Base-by-base conservation (phyloP, 164 flowering plant species). In the Litsea cubeba region DNA sequence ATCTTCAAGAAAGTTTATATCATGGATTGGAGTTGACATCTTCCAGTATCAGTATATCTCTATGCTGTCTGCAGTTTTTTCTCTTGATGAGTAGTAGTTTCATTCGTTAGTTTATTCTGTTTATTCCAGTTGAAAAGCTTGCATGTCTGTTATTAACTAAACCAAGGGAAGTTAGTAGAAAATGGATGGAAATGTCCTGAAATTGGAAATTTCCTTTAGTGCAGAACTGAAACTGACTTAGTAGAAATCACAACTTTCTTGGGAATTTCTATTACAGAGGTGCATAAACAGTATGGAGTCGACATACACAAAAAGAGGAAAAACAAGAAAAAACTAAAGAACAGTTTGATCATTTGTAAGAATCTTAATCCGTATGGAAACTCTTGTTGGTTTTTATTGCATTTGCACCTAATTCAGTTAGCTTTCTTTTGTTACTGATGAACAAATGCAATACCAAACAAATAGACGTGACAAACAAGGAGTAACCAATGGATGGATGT, bases 391-490 rank as follows among this genome's bases (percentile, higher is more conserved):
- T 24, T 54, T 54, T 54, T 17, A 20, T 40, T 54, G 60, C 17
- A 54, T 54, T 54, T n/a, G n/a, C 5, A 54, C 60, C 60, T 24
- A 70, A 54, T 70, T 70, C 24, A 11, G 49, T 51, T 70, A 24
- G 71, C 71, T 69, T 69, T 23, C 22, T 15, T 69, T 69, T 25
- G 11, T 49, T 54, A 3, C 28, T 18, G 40, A 69, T 46, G 25
- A 69, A 69, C 14, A 69, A 46, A 69, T 28, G 18, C n/a, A 5
- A 65, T 25, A 18, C 30, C 5, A 18, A 26, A 65, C 66, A 22
- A 63, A 40, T 60, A 63, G 40, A 30, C 60, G 14, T 28, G 69
- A 65, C 18, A 28, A 65, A 65, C 69, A 28, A 65, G 69, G 28
- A 65, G 46, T 65, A 50, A 49, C 26, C 15, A 70, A 30, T 71